A percentile compares a stretch with the other conserved stretches of the same genome.
phyloP scores from a whole-genome alignment of 805 yeast genomes.

The Soucietia sequanensis region DNA sequence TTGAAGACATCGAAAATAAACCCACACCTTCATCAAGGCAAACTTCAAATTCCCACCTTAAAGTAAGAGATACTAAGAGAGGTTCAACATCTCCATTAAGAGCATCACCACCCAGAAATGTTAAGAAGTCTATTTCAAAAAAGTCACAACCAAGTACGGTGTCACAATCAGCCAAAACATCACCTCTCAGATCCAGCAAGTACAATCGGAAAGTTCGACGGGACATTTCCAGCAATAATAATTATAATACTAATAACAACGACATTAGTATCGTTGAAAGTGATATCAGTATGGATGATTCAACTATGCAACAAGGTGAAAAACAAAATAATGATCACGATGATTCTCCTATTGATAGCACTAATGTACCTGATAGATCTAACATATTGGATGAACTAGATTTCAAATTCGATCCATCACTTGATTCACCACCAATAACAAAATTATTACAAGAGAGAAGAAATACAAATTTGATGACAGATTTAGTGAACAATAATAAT shows the following conservation, averaged over 20 bases:
- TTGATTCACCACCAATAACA: conserved; percentile 31
- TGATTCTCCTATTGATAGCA: conserved; percentile 27
- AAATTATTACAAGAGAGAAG: conserved; percentile 1
- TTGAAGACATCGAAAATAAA: not conserved
- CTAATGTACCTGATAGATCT: conserved; percentile 20
- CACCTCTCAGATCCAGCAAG: conserved; percentile 3
- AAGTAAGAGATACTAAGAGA: conserved; percentile 13
- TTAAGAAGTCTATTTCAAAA: conserved; percentile 10
- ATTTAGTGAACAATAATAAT: conserved; percentile 2
- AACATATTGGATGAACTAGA: conserved; percentile 27
- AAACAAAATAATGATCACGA: conserved; percentile 28
- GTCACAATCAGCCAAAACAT: conserved; percentile 4
- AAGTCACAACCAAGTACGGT: too few relatives aligned
- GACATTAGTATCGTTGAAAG: conserved; percentile 19
- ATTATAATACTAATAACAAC: conserved; percentile 41
- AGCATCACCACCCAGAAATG: conserved; percentile 15
- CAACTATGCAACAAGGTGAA: conserved; percentile 13
- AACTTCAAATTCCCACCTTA: not conserved
- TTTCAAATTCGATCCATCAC: conserved; percentile 24
- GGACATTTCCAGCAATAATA: too few relatives aligned
- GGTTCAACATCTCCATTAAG: conserved; percentile 23
- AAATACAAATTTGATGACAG: conserved; percentile 3
- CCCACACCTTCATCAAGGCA: not conserved
- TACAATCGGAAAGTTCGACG: conserved; percentile 41
- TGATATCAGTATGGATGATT: conserved; percentile 32